Percentiles rank a stretch among this genome's conserved stretches.
These are phyloP conservation scores for Peronospora destructor DNA, from an alignment of 352 stramenopile genomes.

Conservation along the genomic window DNA sequence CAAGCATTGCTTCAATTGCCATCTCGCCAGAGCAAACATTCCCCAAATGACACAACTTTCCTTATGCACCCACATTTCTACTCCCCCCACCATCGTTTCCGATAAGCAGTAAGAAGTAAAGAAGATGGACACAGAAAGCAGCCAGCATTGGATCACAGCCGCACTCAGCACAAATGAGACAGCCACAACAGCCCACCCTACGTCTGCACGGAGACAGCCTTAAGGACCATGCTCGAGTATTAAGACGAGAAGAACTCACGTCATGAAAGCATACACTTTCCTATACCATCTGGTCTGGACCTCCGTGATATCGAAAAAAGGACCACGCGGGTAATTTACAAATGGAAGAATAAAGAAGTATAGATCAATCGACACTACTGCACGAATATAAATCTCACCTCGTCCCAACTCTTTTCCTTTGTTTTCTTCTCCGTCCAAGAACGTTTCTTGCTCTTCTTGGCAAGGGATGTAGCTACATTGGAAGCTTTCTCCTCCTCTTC, in stretches of 20 bases:
- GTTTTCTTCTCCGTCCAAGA: conserved; percentile 33
- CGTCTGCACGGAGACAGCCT: conserved; percentile 82
- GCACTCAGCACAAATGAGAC: conserved; percentile 16
- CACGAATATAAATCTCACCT: conserved; percentile 33
- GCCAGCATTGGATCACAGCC: conserved; percentile 25
- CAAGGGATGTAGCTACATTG: not conserved
- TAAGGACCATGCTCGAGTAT: conserved; percentile 86
- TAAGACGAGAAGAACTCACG: conserved; percentile 77
- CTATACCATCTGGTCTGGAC: conserved; percentile 86
- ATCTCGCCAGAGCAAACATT: conserved; percentile 28
- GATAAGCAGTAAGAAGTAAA: conserved; percentile 29
- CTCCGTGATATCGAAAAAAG: conserved; percentile 41
- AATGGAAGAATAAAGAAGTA: conserved; percentile 27
- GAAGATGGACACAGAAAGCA: conserved; percentile 9
- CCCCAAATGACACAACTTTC: conserved; percentile 7
- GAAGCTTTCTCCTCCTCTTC: conserved; percentile 20
- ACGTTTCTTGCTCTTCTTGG: conserved; percentile 68
- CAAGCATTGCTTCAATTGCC: conserved; percentile 24
- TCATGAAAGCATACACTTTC: conserved; percentile 56
- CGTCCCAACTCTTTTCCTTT: conserved; percentile 40
- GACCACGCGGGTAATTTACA: conserved; percentile 59
- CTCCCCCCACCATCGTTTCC: conserved; percentile 24
- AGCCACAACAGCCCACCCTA: conserved; percentile 39
- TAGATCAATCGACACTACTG: conserved; percentile 9
- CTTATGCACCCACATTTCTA: conserved; percentile 1